Evolutionary conservation across 2,329 filamentous ascomycete genomes (phyloP).

Genomic region (Cercospora sp.): DNA sequence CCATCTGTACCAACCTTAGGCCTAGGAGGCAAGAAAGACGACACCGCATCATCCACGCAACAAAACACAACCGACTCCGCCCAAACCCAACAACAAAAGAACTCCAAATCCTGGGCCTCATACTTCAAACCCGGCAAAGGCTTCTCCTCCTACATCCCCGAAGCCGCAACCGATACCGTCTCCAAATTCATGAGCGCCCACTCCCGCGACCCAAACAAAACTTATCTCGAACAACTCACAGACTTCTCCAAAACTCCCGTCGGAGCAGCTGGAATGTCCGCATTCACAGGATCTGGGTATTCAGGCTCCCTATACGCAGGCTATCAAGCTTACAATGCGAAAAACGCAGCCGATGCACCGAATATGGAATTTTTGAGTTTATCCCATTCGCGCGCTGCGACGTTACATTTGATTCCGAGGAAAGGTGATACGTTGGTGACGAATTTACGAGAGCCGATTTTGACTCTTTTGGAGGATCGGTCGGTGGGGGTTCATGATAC

Average conservation of each 20-base stretch:
- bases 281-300: slow-evolving; percentile 50
- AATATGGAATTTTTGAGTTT: slow-evolving; percentile 52
- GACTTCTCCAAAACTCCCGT: slow-evolving; percentile 55
- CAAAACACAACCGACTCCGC: slow-evolving; percentile 24
- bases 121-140: slow-evolving; percentile 52
- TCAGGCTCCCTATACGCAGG: slow-evolving; percentile 51
- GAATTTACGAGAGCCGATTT: slow-evolving; percentile 50
- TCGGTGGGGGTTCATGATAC: slow-evolving; percentile 50
- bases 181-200: slow-evolving; percentile 50
- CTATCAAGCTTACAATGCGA: slow-evolving; percentile 50
- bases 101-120: slow-evolving; percentile 47
- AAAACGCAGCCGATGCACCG: slow-evolving; percentile 39
- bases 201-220: slow-evolving; percentile 50
- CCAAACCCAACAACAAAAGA: slow-evolving; percentile 39
- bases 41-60: slow-evolving; percentile 15
- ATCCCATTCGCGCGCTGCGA: slow-evolving; percentile 47
- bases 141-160: slow-evolving; percentile 52
- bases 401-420: slow-evolving; percentile 45
- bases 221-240: slow-evolving; percentile 52
- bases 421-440: slow-evolving; percentile 47
- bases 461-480: slow-evolving; percentile 50
- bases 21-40: slow-evolving; percentile 29
- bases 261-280: slow-evolving; percentile 49
- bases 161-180: slow-evolving; percentile 42
- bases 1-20: slow-evolving; percentile 28